Percentiles rank a stretch among this genome's conserved stretches.
These are phyloP conservation scores for Vanrija sp. DNA, from an alignment of 1,284 basidiomycete genomes.

Conservation along the genomic window DNA sequence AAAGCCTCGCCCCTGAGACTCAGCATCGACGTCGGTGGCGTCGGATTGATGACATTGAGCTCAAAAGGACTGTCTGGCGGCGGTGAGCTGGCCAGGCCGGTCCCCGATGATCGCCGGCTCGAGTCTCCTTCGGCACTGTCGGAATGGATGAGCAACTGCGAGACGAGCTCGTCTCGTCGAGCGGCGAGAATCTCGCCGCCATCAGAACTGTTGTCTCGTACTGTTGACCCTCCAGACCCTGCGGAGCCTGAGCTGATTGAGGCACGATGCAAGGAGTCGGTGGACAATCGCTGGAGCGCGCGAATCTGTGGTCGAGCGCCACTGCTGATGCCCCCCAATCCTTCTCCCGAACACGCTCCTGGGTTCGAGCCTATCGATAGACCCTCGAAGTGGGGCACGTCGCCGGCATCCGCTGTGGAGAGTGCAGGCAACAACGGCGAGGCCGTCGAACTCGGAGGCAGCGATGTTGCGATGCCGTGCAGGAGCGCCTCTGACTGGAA, in stretches of 20 bases:
- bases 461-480: slow-evolving; percentile 18
- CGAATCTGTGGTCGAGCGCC: slow-evolving; percentile 20
- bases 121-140: slow-evolving; percentile 2
- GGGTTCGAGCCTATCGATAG: background rate
- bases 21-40: slow-evolving; percentile 23
- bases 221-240: slow-evolving; percentile 1
- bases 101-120: background rate
- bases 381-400: background rate
- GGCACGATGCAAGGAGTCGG: slow-evolving; percentile 21
- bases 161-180: slow-evolving; percentile 11
- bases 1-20: slow-evolving; percentile 8
- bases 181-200: slow-evolving; percentile 10
- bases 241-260: slow-evolving; percentile 13
- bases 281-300: slow-evolving; percentile 31
- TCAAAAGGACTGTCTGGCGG: slow-evolving; percentile 6
- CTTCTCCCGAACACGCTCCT: background rate
- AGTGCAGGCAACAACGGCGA: background rate
- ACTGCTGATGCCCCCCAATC: background rate
- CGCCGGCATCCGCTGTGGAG: background rate
- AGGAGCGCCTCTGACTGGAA: slow-evolving; percentile 17
- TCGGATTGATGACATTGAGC: slow-evolving; percentile 21
- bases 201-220: background rate
- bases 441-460: background rate
- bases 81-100: background rate
- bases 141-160: slow-evolving; percentile 1